Base-by-base conservation (phyloP, 805 yeast species). In the Candida montana region DNA sequence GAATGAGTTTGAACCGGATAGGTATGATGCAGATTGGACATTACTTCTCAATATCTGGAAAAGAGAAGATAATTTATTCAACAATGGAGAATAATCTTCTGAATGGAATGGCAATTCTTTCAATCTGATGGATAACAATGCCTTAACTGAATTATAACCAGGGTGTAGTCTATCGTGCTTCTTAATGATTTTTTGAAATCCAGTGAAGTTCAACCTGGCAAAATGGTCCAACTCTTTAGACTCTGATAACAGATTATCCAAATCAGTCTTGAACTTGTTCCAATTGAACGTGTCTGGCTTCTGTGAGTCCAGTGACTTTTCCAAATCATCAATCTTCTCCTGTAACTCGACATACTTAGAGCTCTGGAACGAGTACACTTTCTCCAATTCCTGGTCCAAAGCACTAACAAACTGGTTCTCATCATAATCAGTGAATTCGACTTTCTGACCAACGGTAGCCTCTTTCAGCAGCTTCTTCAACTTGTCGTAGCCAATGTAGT, bases 161-260 rank as follows among this genome's bases (percentile, higher is more conserved):
- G 89, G 75, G 63, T 90, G 97, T 49, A 91, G 63, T 40, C 96
- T 78, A 65, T 93, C 98, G 59, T 93, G 99, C 65, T 91, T 91
- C 68, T 91, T 90, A 50, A 90, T 97, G 52, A 93, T 87, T 61
- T 93, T 93, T 54, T 81, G 75, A 66, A 93, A 91, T 1, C 97
- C 99, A 12, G 99, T 91, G 68, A 83, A 93, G 65, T 93, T 93
- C 52, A 91, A 65, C 55, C 99, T 75, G 32, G 95, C 83, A 66
- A 93, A 93, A 58, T 79, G 86, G 61, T 90, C 96, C 52, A 93
- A 69, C 55, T 87, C 91, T 54, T 84, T 86, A 10, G 98, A 86
- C 52, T 77, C 72, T 10, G 79, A 73, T 46, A 93, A 68, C 21
- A 81, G 67, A 45, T 79, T 79, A 57, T 93, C 99, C 51, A 93